A percentile compares a stretch with the other conserved stretches of the same genome.
Conservation (phyloP, 148 eudicot genomes). For the Amaranthus hypochondriacus region DNA sequence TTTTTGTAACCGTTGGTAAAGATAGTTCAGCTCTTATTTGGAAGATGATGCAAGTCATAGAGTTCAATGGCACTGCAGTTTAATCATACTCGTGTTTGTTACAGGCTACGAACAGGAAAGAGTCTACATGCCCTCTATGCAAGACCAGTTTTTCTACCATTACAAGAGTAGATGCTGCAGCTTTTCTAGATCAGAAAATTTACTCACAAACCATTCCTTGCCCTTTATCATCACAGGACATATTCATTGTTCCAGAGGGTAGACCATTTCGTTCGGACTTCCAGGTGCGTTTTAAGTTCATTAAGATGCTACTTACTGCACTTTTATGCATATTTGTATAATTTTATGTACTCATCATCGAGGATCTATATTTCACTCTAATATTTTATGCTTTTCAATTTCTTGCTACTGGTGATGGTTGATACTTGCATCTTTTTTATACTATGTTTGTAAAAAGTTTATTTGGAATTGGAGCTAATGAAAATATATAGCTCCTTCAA, state of each 20-base stretch:
- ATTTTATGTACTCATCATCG: neutral
- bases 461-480: too few relatives aligned
- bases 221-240: constrained; percentile 40
- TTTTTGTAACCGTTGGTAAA: too few relatives aligned
- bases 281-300: constrained; percentile 34
- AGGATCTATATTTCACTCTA: neutral
- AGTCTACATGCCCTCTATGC: constrained; percentile 83
- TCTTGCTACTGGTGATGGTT: neutral
- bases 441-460: neutral
- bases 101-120: constrained; percentile 52
- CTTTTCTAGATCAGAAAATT: constrained; percentile 65
- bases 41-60: neutral
- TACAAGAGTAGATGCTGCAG: constrained; percentile 62
- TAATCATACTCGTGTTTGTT: constrained; percentile 11
- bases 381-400: neutral
- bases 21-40: neutral
- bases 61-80: neutral
- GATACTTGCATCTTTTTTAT: neutral
- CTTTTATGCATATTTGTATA: too few relatives aligned
- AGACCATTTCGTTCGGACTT: constrained; percentile 18
- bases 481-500: too few relatives aligned
- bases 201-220: constrained; percentile 77
- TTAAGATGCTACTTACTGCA: neutral
- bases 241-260: constrained; percentile 52
- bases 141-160: constrained; percentile 57